Percentiles rank a stretch among this genome's conserved stretches.
These are phyloP conservation scores for Linaria vulgaris DNA, from an alignment of 257 asterid genomes.

Conservation along the genomic window DNA sequence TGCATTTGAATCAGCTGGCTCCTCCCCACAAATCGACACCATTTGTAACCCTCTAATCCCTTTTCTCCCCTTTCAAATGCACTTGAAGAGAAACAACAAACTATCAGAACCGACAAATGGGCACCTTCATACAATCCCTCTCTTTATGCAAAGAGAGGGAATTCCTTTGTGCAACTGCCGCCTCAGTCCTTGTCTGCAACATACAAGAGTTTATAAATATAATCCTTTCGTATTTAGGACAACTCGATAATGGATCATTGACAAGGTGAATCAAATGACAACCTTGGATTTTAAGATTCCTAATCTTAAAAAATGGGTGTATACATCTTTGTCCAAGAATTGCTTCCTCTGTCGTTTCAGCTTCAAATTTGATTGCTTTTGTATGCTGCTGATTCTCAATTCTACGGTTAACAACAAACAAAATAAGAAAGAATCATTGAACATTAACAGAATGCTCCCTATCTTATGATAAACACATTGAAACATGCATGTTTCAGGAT, in stretches of 20 bases:
- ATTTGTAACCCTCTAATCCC: constrained; percentile 13
- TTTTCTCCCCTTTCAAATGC: constrained; percentile 30
- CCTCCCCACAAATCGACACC: constrained; percentile 54
- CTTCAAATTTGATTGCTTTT: constrained; percentile 10
- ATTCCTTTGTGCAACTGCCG: constrained; percentile 17
- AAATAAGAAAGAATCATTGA: not conserved
- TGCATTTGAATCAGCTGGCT: constrained; percentile 36
- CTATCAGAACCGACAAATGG: constrained; percentile 22
- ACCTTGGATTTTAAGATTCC: not conserved
- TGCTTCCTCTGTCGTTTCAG: constrained; percentile 17
- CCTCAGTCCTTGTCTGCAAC: constrained; percentile 32
- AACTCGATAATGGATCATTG: not conserved
- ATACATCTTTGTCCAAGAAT: not conserved
- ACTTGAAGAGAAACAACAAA: constrained; percentile 38
- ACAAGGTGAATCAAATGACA: not conserved
- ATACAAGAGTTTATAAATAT: not conserved
- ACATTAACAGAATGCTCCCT: no score
- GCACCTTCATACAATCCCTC: constrained; percentile 37
- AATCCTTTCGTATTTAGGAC: not conserved
- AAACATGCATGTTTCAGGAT: not conserved
- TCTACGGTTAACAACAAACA: constrained; percentile 7
- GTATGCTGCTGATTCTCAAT: not conserved
- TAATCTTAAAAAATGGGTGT: not conserved
- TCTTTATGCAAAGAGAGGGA: constrained; percentile 61
- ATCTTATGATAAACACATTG: not conserved